Evolutionary conservation across 495 filamentous ascomycete species (phyloP).

Genomic region (Aspergillus mulundensis): DNA sequence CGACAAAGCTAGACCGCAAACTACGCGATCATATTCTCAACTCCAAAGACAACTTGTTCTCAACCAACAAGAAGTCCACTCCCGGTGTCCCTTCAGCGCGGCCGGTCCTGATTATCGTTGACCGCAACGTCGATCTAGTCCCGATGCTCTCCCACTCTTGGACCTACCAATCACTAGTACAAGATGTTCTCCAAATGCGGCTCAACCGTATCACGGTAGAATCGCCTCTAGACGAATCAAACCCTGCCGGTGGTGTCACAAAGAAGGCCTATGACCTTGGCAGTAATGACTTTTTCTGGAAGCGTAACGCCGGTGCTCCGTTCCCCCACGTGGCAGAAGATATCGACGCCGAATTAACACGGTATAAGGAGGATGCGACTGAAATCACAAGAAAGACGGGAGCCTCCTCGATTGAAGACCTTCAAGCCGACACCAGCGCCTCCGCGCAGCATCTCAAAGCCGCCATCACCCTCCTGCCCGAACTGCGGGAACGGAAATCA

Average conservation of each 20-base stretch:
- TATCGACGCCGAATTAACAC: slow-evolving; percentile 85
- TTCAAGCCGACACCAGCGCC: slow-evolving; percentile 82
- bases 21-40: slow-evolving; percentile 95
- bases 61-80: slow-evolving; percentile 45
- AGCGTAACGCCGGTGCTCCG: slow-evolving; percentile 83
- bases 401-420: slow-evolving; percentile 85
- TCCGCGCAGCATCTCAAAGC: slow-evolving; percentile 94
- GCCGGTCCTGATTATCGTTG: slow-evolving; percentile 83
- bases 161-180: slow-evolving; percentile 96
- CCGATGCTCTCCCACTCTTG: slow-evolving; percentile 99
- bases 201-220: slow-evolving; percentile 97
- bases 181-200: slow-evolving; percentile 90
- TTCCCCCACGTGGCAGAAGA: slow-evolving; percentile 97
- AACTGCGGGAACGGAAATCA: slow-evolving; percentile 86
- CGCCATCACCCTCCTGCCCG: slow-evolving; percentile 87
- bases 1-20: slow-evolving; percentile 89
- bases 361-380: slow-evolving; percentile 92
- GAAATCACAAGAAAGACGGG: slow-evolving; percentile 95
- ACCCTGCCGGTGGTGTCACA: slow-evolving; percentile 63
- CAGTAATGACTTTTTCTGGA: slow-evolving; percentile 96
- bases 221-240: slow-evolving; percentile 67
- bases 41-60: slow-evolving; percentile 94
- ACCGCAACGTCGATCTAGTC: slow-evolving; percentile 91
- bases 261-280: slow-evolving; percentile 89
- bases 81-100: slow-evolving; percentile 64